phyloP scores from a whole-genome alignment of 345 rosid genomes.

The Euphorbia peplus region DNA sequence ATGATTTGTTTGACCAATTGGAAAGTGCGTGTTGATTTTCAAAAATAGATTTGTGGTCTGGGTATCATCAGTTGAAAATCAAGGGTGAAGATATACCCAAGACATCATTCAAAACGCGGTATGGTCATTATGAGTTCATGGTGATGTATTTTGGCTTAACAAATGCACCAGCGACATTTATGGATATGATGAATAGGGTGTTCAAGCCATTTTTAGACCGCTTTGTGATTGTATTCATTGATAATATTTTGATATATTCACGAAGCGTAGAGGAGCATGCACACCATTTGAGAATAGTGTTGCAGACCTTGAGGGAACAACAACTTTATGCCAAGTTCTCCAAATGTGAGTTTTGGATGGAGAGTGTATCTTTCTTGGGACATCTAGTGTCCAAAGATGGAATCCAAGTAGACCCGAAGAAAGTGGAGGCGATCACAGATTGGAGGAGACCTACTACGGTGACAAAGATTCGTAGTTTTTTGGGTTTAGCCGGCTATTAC shows the following conservation, averaged over 20 bases:
- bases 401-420: too few relatives aligned
- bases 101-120: background rate
- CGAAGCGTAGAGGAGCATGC: background rate
- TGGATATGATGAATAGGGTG: too few relatives aligned
- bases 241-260: background rate
- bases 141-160: background rate
- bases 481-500: background rate
- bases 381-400: background rate
- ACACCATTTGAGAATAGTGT: background rate
- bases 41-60: too few relatives aligned
- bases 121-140: background rate
- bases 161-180: too few relatives aligned
- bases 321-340: background rate
- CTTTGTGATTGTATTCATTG: too few relatives aligned
- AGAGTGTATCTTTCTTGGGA: background rate
- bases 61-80: too few relatives aligned
- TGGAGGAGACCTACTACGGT: background rate
- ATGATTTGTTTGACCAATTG: too few relatives aligned
- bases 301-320: background rate
- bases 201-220: too few relatives aligned
- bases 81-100: too few relatives aligned
- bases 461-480: background rate
- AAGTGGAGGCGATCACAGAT: background rate
- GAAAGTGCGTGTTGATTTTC: too few relatives aligned
- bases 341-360: background rate